Conservation (phyloP, 306 rosid genomes). For the Vachellia collinsii region DNA sequence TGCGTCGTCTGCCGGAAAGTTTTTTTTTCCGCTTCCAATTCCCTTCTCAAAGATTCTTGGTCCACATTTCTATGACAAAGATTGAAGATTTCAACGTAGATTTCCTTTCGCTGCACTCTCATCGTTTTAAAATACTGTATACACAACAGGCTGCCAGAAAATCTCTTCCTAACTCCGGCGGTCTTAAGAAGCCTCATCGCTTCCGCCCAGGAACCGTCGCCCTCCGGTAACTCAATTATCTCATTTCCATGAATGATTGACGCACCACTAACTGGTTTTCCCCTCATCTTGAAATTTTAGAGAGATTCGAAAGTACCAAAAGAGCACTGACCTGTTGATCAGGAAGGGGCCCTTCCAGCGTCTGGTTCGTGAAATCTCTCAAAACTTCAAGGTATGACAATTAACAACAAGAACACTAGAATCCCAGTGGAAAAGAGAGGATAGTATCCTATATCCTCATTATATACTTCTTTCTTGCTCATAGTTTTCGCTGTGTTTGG, state of each 20-base stretch:
- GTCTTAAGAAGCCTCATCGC: background rate
- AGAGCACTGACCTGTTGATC: constrained; percentile 1
- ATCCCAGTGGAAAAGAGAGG: too few relatives aligned
- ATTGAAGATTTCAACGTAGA: background rate
- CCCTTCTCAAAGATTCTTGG: background rate
- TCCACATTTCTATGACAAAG: background rate
- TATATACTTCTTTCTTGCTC: background rate
- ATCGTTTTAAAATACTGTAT: background rate
- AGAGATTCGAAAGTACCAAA: background rate
- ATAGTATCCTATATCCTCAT: background rate
- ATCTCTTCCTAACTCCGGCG: background rate
- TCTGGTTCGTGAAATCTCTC: background rate
- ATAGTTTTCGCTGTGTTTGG: background rate
- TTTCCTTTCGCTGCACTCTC: background rate
- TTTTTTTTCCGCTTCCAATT: background rate
- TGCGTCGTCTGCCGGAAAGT: background rate
- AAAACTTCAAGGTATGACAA: background rate
- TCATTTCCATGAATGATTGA: background rate
- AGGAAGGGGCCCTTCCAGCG: background rate
- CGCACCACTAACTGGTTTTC: too few relatives aligned
- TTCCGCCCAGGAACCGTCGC: background rate
- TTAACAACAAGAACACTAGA: too few relatives aligned
- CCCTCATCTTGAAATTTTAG: background rate
- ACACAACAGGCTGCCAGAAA: background rate
- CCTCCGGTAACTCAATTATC: background rate